Conservation (phyloP, 2,329 filamentous ascomycete species). For the Xylariaceae sp. region DNA sequence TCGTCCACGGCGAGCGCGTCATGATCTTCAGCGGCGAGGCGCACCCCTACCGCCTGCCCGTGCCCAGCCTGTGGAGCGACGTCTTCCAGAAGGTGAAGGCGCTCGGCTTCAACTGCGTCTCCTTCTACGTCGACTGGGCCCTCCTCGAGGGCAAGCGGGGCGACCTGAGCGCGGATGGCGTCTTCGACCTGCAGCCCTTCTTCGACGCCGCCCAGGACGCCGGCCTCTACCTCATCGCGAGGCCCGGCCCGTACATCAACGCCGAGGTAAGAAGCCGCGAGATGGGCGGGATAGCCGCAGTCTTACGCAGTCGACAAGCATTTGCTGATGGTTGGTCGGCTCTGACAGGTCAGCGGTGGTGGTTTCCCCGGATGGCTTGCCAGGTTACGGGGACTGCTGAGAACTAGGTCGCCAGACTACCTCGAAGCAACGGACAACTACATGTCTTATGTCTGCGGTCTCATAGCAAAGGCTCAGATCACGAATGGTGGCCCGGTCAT, state of each 20-base stretch:
- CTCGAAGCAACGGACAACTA: conserved; percentile 57
- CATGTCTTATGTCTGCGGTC: conserved; percentile 49
- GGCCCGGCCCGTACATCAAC: conserved; percentile 69
- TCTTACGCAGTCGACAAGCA: too few species aligned
- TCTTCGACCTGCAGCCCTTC: conserved; percentile 67
- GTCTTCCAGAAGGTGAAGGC: conserved; percentile 78
- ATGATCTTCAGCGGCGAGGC: conserved; percentile 62
- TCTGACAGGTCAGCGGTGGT: conserved; percentile 44
- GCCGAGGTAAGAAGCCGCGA: conserved; percentile 50
- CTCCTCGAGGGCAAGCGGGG: conserved; percentile 67
- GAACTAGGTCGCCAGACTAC: conserved; percentile 55
- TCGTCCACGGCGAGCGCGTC: conserved; percentile 57
- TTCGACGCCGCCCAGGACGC: conserved; percentile 66
- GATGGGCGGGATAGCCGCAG: too few species aligned
- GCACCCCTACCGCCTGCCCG: conserved; percentile 49
- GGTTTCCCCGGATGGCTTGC: conserved; percentile 77
- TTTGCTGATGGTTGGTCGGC: too few species aligned
- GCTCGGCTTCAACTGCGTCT: conserved; percentile 70
- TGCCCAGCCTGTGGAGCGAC: conserved; percentile 51
- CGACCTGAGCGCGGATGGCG: conserved; percentile 59
- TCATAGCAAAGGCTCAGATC: conserved; percentile 69
- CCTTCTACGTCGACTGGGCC: conserved; percentile 74
- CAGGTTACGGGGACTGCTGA: conserved; percentile 52
- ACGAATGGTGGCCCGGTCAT: conserved; percentile 77
- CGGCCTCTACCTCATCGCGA: conserved; percentile 65